Percentiles rank a stretch among this genome's conserved stretches.
Conservation (phyloP, 495 filamentous ascomycete species). For the Penicillium antarcticum region DNA sequence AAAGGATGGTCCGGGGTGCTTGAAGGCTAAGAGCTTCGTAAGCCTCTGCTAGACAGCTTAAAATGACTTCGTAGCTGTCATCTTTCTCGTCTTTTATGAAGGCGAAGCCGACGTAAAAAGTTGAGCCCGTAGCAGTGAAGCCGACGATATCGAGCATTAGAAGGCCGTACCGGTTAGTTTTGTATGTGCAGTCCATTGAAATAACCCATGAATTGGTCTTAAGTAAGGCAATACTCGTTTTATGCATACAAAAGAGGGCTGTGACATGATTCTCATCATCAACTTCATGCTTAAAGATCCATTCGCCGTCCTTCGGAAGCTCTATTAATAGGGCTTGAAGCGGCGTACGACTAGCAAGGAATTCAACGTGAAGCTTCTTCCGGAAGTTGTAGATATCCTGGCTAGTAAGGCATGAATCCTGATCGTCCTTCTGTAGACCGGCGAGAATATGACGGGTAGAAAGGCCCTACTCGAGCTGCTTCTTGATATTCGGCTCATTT, state of each 20-base stretch:
- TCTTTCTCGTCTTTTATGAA: constrained; percentile 10
- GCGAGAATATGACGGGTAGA: background rate
- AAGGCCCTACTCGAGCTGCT: background rate
- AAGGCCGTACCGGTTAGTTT: constrained; percentile 16
- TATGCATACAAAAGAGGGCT: constrained; percentile 1
- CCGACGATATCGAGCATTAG: constrained; percentile 17
- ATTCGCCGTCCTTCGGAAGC: constrained; percentile 3
- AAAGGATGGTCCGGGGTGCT: background rate
- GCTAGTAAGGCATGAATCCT: background rate
- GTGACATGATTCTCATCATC: background rate
- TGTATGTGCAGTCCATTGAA: constrained; percentile 12
- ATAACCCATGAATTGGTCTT: background rate
- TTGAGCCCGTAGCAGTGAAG: background rate
- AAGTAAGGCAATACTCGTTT: background rate
- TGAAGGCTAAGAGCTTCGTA: background rate
- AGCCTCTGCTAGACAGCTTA: background rate
- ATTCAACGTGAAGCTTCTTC: background rate
- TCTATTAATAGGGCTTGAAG: background rate
- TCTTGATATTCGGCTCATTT: background rate
- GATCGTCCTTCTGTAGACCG: background rate
- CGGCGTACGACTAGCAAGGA: background rate
- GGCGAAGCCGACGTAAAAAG: constrained; percentile 10
- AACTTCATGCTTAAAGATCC: constrained; percentile 1
- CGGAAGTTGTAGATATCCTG: constrained; percentile 3
- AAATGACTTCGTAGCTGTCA: background rate